Conservation (phyloP, 305 asterid genomes). For the Solanum hybrid region DNA sequence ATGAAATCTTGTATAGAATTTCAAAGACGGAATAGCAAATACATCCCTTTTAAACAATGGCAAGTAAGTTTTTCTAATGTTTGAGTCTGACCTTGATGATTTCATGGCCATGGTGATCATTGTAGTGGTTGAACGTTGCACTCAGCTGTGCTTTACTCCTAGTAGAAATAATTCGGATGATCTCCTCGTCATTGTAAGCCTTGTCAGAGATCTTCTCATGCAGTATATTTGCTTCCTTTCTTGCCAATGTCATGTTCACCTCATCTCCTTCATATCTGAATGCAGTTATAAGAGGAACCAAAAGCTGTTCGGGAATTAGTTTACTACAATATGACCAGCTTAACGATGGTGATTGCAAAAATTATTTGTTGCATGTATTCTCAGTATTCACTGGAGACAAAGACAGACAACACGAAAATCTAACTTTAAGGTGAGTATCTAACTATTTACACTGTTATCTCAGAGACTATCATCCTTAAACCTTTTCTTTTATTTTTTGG, state of each 20-base stretch:
- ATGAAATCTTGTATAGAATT: background rate
- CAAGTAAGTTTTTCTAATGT: background rate
- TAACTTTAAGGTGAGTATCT: background rate
- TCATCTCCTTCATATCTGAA: conserved; percentile 83
- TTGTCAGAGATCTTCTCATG: conserved; percentile 62
- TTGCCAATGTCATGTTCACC: conserved; percentile 58
- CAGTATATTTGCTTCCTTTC: conserved; percentile 70
- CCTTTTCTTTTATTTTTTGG: background rate
- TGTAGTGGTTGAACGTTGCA: conserved; percentile 76
- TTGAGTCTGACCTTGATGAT: conserved; percentile 48
- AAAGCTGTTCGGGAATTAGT: conserved; percentile 41
- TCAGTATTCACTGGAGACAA: background rate
- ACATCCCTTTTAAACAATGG: background rate
- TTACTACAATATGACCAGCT: background rate
- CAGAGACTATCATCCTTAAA: background rate
- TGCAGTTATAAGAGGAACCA: conserved; percentile 84
- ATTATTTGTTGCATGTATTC: background rate
- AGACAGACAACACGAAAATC: background rate
- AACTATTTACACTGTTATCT: background rate
- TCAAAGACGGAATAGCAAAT: background rate
- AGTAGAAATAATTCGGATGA: conserved; percentile 60
- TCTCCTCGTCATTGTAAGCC: conserved; percentile 60
- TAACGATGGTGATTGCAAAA: background rate
- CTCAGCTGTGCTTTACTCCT: conserved; percentile 88
- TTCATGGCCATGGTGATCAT: conserved; percentile 56